Evolutionary conservation across 116 monocot genomes (phyloP).

Genomic region (Cymodocea nodosa): DNA sequence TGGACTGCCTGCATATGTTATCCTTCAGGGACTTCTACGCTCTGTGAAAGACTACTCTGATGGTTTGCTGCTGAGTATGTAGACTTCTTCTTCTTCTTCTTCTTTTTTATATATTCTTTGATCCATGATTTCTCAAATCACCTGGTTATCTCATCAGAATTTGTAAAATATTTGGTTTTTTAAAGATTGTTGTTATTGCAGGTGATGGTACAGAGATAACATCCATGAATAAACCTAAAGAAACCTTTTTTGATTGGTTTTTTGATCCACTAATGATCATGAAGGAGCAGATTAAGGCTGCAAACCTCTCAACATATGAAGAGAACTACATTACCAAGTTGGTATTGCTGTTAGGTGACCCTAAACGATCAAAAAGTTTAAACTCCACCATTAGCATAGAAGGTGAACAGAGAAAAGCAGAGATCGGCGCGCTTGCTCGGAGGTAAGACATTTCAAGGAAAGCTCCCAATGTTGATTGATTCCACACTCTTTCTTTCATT

Average conservation of each 20-base stretch:
- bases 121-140: neutral
- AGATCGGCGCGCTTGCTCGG: slow-evolving; percentile 74
- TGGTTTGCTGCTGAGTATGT: slow-evolving; percentile 70
- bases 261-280: slow-evolving; percentile 89
- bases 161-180: neutral
- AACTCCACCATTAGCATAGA: slow-evolving; percentile 7
- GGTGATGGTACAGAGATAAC: slow-evolving; percentile 71
- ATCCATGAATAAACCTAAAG: slow-evolving; percentile 57
- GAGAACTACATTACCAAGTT: slow-evolving; percentile 60
- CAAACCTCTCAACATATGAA: slow-evolving; percentile 60
- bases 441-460: slow-evolving; percentile 29
- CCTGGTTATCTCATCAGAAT: neutral
- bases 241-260: slow-evolving; percentile 76
- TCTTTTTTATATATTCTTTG: neutral
- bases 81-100: neutral
- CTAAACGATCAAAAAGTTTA: slow-evolving; percentile 25
- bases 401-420: slow-evolving; percentile 43
- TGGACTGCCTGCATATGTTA: slow-evolving; percentile 78
- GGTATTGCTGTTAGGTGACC: slow-evolving; percentile 55
- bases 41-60: slow-evolving; percentile 48
- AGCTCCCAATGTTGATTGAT: neutral
- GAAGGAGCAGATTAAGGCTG: slow-evolving; percentile 76
- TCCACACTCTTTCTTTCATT: neutral
- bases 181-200: slow-evolving; percentile 9
- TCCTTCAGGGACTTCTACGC: slow-evolving; percentile 63